Conservation (phyloP, 441 rosid species). For the Kokia cookei region DNA sequence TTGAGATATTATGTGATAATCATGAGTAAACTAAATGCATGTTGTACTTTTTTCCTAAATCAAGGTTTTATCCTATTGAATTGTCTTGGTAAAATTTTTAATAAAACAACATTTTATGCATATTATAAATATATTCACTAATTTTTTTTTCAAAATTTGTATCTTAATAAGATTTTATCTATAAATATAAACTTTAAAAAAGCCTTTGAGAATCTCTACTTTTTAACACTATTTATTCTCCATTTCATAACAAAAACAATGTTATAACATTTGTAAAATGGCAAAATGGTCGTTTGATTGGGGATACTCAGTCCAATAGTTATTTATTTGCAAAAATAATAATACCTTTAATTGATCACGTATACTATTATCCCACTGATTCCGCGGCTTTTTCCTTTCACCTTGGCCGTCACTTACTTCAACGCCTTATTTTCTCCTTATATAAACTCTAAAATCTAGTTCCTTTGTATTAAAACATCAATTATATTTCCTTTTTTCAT, state of each 20-base stretch:
- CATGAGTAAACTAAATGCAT: no score
- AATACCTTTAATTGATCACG: neutral
- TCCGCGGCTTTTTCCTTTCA: neutral
- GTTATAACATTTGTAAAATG: neutral
- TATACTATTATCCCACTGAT: neutral
- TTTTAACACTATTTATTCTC: no score
- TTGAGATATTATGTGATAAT: no score
- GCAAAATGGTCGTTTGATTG: neutral
- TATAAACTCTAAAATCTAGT: neutral
- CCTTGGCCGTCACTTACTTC: neutral
- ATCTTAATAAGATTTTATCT: no score
- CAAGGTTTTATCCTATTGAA: no score
- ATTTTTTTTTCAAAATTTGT: no score
- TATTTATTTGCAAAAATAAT: neutral
- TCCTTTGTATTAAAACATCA: neutral
- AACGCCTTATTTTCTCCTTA: neutral
- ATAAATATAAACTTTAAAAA: no score
- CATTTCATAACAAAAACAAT: neutral
- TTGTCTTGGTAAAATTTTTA: no score
- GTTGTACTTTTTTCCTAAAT: no score
- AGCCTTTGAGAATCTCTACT: no score
- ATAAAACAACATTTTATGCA: no score
- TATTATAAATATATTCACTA: no score
- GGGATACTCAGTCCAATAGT: neutral
- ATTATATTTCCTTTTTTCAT: neutral